These are phyloP conservation scores for Rubia tinctorum DNA, from an alignment of 305 asterid species.

Conservation along the genomic window DNA sequence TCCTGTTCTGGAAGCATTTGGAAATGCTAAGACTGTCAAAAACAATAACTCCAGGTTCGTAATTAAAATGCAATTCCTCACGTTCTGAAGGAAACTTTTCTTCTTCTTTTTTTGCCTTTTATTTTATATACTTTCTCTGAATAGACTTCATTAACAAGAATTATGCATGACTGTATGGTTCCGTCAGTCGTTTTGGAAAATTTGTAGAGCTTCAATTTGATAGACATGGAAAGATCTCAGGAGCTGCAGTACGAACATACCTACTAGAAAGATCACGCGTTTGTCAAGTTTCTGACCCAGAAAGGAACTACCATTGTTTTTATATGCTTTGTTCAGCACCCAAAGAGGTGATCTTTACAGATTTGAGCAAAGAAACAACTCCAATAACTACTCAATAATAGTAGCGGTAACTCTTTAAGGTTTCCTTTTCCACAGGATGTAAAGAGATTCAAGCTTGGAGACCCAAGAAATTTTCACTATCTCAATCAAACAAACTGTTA, in stretches of 20 bases:
- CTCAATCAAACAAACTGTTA: slow-evolving; percentile 80
- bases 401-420: slow-evolving; percentile 18
- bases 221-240: slow-evolving; percentile 86
- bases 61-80: slow-evolving; percentile 8
- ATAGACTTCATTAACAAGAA: slow-evolving; percentile 36
- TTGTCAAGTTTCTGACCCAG: slow-evolving; percentile 95
- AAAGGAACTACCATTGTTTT: slow-evolving; percentile 93
- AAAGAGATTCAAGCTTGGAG: slow-evolving; percentile 68
- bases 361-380: background rate
- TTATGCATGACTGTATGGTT: slow-evolving; percentile 43
- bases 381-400: background rate
- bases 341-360: slow-evolving; percentile 59
- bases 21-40: slow-evolving; percentile 92
- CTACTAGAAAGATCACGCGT: slow-evolving; percentile 97
- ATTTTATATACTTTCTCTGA: slow-evolving; percentile 16
- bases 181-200: slow-evolving; percentile 95
- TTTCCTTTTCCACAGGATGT: slow-evolving; percentile 47
- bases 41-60: slow-evolving; percentile 91
- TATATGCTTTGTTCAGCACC: slow-evolving; percentile 98
- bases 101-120: background rate
- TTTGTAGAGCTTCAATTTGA: slow-evolving; percentile 96
- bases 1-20: slow-evolving; percentile 97
- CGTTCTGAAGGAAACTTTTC: background rate
- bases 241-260: slow-evolving; percentile 97
- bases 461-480: slow-evolving; percentile 77